phyloP scores from a whole-genome alignment of 129 eudicot genomes.

The Centrapalus pauciflorus region DNA sequence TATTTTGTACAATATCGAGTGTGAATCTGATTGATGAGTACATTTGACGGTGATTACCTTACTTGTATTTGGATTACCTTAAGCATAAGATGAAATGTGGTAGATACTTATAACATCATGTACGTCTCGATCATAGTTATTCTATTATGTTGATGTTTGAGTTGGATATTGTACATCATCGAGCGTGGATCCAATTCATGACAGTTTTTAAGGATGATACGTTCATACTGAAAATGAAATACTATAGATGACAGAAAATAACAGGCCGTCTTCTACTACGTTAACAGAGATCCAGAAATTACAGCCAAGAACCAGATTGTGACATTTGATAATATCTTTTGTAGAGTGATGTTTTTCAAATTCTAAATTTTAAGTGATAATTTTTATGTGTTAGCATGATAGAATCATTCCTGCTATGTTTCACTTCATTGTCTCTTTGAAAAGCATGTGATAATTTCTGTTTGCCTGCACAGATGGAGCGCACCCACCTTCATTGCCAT shows the following conservation, averaged over 20 bases:
- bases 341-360: not conserved
- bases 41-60: not conserved
- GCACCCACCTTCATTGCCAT: slow-evolving; percentile 94
- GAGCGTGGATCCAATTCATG: too few species aligned
- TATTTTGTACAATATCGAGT: not conserved
- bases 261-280: too few species aligned
- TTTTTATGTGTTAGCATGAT: not conserved
- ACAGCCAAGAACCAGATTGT: too few species aligned
- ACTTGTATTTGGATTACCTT: too few species aligned
- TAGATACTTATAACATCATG: too few species aligned
- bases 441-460: not conserved
- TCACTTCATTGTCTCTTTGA: not conserved
- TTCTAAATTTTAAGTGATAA: not conserved
- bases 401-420: not conserved
- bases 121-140: too few species aligned
- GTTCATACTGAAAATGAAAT: too few species aligned
- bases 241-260: too few species aligned
- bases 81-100: too few species aligned
- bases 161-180: slow-evolving; percentile 4
- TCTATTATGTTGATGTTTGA: not conserved
- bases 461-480: slow-evolving; percentile 55
- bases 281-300: too few species aligned
- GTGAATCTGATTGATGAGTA: not conserved
- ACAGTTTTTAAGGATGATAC: too few species aligned
- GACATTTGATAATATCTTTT: too few species aligned